phyloP scores from a whole-genome alignment of 345 rosid genomes.

The Mercurialis annua region DNA sequence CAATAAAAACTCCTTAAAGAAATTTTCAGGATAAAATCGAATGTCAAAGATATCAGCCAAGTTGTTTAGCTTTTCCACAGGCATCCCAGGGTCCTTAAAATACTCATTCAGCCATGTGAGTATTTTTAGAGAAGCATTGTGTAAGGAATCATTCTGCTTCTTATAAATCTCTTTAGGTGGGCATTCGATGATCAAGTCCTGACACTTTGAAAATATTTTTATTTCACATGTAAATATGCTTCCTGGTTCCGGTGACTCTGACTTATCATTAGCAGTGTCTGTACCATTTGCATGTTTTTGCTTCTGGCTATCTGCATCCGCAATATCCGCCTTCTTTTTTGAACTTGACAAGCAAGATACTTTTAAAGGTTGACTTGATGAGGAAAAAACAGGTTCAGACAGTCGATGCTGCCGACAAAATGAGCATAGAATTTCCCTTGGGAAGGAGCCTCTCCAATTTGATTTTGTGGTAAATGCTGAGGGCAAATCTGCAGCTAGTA shows the following conservation, averaged over 20 bases:
- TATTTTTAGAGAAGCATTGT: conserved; percentile 67
- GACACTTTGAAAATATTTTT: conserved; percentile 60
- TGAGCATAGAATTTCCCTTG: conserved; percentile 65
- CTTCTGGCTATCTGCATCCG: conserved; percentile 29
- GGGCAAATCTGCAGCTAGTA: conserved; percentile 71
- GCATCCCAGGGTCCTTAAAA: conserved; percentile 43
- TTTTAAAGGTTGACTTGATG: conserved; percentile 35
- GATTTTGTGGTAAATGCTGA: conserved; percentile 55
- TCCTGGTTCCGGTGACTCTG: conserved; percentile 28
- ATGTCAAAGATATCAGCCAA: conserved; percentile 40
- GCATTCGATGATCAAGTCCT: conserved; percentile 62
- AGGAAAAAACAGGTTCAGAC: conserved; percentile 65
- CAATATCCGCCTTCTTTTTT: conserved; percentile 48
- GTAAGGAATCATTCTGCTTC: conserved; percentile 70
- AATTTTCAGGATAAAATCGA: conserved; percentile 31
- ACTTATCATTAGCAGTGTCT: conserved; percentile 23
- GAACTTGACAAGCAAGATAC: conserved; percentile 42
- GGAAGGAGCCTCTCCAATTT: conserved; percentile 83
- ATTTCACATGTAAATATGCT: conserved; percentile 57
- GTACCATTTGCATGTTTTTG: conserved; percentile 31
- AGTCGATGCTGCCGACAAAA: conserved; percentile 86
- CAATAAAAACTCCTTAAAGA: conserved; percentile 40
- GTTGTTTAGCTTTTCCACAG: conserved; percentile 37
- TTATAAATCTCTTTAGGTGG: conserved; percentile 52
- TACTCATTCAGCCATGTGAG: conserved; percentile 67